Conservation (phyloP, 495 filamentous ascomycete genomes). For the Lepraria neglecta region DNA sequence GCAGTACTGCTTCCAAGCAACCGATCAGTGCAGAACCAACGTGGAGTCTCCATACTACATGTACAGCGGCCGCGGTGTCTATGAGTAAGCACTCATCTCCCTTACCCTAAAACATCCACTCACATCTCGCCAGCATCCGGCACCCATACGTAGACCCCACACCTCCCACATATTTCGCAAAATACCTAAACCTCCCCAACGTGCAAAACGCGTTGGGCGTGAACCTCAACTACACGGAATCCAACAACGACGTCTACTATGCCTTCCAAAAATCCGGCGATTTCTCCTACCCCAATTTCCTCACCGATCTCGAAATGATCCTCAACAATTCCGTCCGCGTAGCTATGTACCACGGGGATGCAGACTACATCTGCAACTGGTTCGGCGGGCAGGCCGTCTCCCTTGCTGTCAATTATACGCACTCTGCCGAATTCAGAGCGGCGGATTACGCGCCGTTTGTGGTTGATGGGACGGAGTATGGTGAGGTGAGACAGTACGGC, state of each 20-base stretch:
- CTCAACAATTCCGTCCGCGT: constrained; percentile 42
- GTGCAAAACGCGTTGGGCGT: constrained; percentile 47
- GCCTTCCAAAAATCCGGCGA: constrained; percentile 46
- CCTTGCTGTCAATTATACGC: constrained; percentile 45
- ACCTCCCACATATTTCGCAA: constrained; percentile 41
- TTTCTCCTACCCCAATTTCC: constrained; percentile 41
- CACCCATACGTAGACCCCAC: constrained; percentile 43
- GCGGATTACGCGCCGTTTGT: constrained; percentile 49
- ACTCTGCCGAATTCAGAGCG: constrained; percentile 40
- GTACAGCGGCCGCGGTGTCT: constrained; percentile 42
- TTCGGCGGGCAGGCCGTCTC: constrained; percentile 56
- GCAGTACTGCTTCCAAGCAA: constrained; percentile 34
- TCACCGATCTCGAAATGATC: constrained; percentile 42
- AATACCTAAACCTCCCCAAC: constrained; percentile 42
- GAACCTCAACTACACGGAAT: constrained; percentile 43
- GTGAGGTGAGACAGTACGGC: constrained; percentile 39
- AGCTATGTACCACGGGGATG: constrained; percentile 43
- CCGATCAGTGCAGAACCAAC: constrained; percentile 39
- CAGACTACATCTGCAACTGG: constrained; percentile 41
- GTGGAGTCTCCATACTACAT: constrained; percentile 44
- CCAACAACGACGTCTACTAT: constrained; percentile 36
- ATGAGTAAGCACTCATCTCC: constrained; percentile 31
- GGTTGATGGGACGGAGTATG: constrained; percentile 38
- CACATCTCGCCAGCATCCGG: constrained; percentile 34
- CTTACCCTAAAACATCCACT: neutral